A percentile compares a stretch with the other conserved stretches of the same genome.
Conservation (phyloP, 495 filamentous ascomycete genomes). For the Penicillium dipodomyicola region DNA sequence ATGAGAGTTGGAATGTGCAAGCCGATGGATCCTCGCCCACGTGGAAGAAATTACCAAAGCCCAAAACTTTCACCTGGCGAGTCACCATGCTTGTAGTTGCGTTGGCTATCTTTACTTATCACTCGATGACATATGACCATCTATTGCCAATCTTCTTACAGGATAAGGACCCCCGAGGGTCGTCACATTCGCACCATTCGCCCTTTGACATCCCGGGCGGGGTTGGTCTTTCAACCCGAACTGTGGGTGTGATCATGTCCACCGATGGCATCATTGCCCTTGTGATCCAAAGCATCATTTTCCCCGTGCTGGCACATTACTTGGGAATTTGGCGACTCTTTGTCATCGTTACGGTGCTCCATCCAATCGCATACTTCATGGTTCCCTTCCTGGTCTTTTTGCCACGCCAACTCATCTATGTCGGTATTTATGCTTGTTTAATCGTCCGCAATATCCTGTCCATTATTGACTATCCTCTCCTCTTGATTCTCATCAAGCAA, state of each 20-base stretch:
- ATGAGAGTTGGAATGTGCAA: constrained; percentile 49
- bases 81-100: constrained; percentile 69
- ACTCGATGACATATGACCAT: constrained; percentile 85
- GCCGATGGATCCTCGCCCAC: constrained; percentile 45
- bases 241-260: constrained; percentile 76
- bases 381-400: constrained; percentile 67
- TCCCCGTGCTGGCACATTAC: constrained; percentile 65
- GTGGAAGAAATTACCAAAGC: constrained; percentile 30
- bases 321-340: constrained; percentile 76
- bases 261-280: constrained; percentile 77
- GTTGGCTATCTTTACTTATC: constrained; percentile 80
- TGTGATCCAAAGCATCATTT: constrained; percentile 72
- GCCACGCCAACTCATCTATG: constrained; percentile 54
- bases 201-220: constrained; percentile 67
- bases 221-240: constrained; percentile 66
- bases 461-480: constrained; percentile 73
- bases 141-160: constrained; percentile 82
- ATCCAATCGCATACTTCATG: constrained; percentile 72
- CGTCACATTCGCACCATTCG: constrained; percentile 27
- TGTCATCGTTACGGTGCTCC: constrained; percentile 67
- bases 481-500: constrained; percentile 83
- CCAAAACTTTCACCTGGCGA: constrained; percentile 59
- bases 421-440: constrained; percentile 72
- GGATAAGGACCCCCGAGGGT: constrained; percentile 50
- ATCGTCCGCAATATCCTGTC: constrained; percentile 70